Evolutionary conservation across 768 basidiomycete genomes (phyloP), one percentile per base, ranked within the genome.

Genomic region (Amanita inopinata): DNA sequence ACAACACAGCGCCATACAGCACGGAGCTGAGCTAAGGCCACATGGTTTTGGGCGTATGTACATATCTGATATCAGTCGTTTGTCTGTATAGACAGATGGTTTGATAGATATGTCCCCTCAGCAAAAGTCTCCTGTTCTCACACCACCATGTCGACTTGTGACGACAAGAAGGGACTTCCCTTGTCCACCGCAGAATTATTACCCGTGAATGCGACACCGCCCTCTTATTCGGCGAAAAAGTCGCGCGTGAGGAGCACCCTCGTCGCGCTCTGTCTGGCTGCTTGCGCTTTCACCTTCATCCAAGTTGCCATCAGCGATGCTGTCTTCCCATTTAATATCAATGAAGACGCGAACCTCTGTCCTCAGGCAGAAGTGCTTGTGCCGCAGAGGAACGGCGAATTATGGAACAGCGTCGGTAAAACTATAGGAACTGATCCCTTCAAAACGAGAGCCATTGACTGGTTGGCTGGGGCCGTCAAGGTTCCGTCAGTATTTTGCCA

Each of bases 381-480:
- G 5, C 65, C 65, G 0, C 32, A 52, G 31, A 53, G 55, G 25
- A 53, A 61, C 33, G 61, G 58, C 55, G 54, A 46, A 19, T 18
- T 50, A 3, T 53, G 50, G 53, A 36, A 33, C 14, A 31, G 46
- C 15, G 30, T 51, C 24, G 31, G n/a, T 10, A 28, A 17, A 12
- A 23, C 12, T 9, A 43, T 57, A 36, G 43, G 39, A 9, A 57
- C 57, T 3, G 46, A 53, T 8, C 53, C 33, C 12, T 65, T 60
- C 50, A 53, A 56, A 46, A 33, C n/a, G 1, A 52, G 53, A 32
- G 60, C 60, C 2, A 52, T 59, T 18, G 52, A 55, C 17, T 61
- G 58, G 55, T 56, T 67, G 22, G 54, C 55, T 27, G 60, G 55
- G 3, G 64, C 64, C 19, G 58, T 67, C 12, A 40, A 49, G 30